A percentile compares a stretch with the other conserved stretches of the same genome.
Evolutionary conservation across 2,329 filamentous ascomycete genomes (phyloP).

Genomic region (Hypocreales sp.): DNA sequence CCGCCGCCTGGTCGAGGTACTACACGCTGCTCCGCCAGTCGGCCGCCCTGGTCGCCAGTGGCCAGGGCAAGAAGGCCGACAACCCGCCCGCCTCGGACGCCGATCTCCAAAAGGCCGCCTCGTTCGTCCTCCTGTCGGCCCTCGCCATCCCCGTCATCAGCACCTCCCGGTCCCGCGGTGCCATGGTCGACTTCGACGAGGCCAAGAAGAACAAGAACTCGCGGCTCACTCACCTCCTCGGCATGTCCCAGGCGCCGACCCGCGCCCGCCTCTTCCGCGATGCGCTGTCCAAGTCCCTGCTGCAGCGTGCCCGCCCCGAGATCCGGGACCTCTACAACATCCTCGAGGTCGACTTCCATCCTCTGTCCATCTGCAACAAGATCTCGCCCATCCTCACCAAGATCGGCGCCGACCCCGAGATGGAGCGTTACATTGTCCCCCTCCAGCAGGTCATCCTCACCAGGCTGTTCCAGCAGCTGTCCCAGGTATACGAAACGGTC

Average conservation of each 20-base stretch:
- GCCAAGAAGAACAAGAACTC: slow-evolving; percentile 98
- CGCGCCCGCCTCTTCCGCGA: slow-evolving; percentile 89
- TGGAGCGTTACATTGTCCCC: slow-evolving; percentile 92
- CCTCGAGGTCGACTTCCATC: slow-evolving; percentile 97
- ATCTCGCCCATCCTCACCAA: slow-evolving; percentile 90
- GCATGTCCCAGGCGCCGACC: slow-evolving; percentile 80
- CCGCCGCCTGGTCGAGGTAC: slow-evolving; percentile 92
- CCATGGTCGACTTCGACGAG: slow-evolving; percentile 92
- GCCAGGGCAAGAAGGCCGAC: slow-evolving; percentile 84
- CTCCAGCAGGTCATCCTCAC: slow-evolving; percentile 98
- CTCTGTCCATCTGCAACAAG: slow-evolving; percentile 96
- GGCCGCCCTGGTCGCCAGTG: slow-evolving; percentile 63
- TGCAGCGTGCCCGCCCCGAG: slow-evolving; percentile 84
- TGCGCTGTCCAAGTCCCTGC: slow-evolving; percentile 82
- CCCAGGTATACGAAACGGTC: slow-evolving; percentile 96
- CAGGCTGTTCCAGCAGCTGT: slow-evolving; percentile 95
- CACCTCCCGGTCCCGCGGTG: slow-evolving; percentile 88
- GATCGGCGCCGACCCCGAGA: slow-evolving; percentile 86
- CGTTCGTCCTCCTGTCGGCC: slow-evolving; percentile 87
- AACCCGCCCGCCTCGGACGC: slow-evolving; percentile 81
- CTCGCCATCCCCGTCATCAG: slow-evolving; percentile 98
- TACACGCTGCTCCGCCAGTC: slow-evolving; percentile 93
- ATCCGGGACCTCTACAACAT: slow-evolving; percentile 98
- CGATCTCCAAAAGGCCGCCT: slow-evolving; percentile 86
- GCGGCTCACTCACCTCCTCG: slow-evolving; percentile 85